Evolutionary conservation across 1,139 yeast species (phyloP).

Genomic region (Debaryomyces robertsiae): DNA sequence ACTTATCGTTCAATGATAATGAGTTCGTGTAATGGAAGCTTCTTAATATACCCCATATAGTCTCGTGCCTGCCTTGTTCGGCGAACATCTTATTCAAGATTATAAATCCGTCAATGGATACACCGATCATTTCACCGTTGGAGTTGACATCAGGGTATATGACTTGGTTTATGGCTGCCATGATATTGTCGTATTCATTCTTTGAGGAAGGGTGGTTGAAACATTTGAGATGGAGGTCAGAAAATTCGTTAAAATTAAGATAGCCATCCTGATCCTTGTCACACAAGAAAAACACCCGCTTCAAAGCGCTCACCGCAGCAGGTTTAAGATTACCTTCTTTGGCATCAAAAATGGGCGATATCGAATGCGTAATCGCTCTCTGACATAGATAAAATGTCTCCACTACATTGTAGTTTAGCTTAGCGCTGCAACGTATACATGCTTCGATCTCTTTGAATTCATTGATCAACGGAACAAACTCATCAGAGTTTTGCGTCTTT

Average conservation of each 20-base stretch:
- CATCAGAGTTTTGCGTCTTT: slow-evolving; percentile 58
- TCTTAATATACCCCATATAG: slow-evolving; percentile 91
- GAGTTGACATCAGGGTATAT: slow-evolving; percentile 28
- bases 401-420: slow-evolving; percentile 76
- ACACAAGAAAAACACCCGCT: slow-evolving; percentile 78
- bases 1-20: slow-evolving; percentile 74
- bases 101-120: slow-evolving; percentile 76
- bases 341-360: slow-evolving; percentile 93
- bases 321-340: slow-evolving; percentile 83
- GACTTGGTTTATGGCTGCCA: slow-evolving; percentile 26
- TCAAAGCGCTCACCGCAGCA: slow-evolving; percentile 71
- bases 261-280: slow-evolving; percentile 91
- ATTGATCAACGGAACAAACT: slow-evolving; percentile 80
- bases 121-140: slow-evolving; percentile 42
- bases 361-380: slow-evolving; percentile 87
- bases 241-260: slow-evolving; percentile 68
- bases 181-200: slow-evolving; percentile 35
- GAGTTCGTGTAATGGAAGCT: slow-evolving; percentile 92
- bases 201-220: slow-evolving; percentile 52
- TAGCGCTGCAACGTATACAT: slow-evolving; percentile 86
- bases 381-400: slow-evolving; percentile 90
- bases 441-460: slow-evolving; percentile 95
- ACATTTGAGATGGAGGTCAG: slow-evolving; percentile 70
- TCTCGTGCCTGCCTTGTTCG: slow-evolving; percentile 91
- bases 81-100: slow-evolving; percentile 78